These are phyloP conservation scores for Solanum hybrid DNA, from an alignment of 305 asterid species.

Conservation along the genomic window DNA sequence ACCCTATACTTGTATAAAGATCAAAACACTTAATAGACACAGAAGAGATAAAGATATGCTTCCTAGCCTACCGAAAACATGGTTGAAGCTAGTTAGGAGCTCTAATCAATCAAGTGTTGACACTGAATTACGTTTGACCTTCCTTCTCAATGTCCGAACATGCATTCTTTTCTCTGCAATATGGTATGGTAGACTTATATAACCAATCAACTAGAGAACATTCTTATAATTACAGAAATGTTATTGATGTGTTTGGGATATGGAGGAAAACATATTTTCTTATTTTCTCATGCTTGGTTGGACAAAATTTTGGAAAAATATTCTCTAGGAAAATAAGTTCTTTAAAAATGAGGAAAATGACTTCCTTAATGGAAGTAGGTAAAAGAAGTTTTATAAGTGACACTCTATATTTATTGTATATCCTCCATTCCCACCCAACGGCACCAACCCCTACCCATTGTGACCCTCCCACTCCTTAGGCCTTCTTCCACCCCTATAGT, in stretches of 20 bases:
- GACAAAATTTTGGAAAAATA: not conserved
- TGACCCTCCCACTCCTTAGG: not conserved
- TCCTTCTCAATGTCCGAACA: not conserved
- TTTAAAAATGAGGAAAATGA: not conserved
- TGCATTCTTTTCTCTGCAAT: not conserved
- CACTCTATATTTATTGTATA: not conserved
- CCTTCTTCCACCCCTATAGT: not conserved
- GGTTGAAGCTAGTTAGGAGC: not conserved
- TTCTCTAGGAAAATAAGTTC: not conserved
- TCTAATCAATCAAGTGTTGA: not conserved
- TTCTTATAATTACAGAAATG: not conserved
- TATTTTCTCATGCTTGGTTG: not conserved
- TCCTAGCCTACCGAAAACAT: not conserved
- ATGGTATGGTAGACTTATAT: not conserved
- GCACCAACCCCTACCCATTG: not conserved
- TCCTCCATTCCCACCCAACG: not conserved
- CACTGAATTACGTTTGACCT: not conserved
- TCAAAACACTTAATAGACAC: not conserved
- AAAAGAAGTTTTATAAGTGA: not conserved
- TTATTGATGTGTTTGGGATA: not conserved
- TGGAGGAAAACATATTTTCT: not conserved
- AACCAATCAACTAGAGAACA: not conserved
- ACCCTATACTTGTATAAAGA: not conserved
- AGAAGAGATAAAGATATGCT: not conserved
- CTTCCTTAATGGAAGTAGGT: not conserved